These are phyloP conservation scores for Candida montana DNA, from an alignment of 805 yeast species.

Conservation along the genomic window DNA sequence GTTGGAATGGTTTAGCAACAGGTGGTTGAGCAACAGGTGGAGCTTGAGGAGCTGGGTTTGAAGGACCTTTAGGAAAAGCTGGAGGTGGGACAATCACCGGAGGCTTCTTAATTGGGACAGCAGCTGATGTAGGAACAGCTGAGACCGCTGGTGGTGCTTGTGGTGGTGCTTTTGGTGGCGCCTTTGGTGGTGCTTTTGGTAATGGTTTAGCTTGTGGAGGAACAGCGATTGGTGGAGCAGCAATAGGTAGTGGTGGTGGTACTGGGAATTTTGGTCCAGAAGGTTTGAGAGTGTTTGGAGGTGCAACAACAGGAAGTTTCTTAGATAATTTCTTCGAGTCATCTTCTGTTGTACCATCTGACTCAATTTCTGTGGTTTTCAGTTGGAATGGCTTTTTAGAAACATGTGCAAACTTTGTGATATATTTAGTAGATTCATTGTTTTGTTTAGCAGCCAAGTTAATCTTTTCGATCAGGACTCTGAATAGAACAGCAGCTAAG, in stretches of 20 bases:
- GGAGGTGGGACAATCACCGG: background rate
- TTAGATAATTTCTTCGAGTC: no score
- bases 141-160: background rate
- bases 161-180: background rate
- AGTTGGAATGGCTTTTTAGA: constrained; percentile 14
- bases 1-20: constrained; percentile 1
- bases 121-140: background rate
- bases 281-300: constrained; percentile 1
- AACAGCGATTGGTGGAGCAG: background rate
- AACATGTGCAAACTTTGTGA: constrained; percentile 14
- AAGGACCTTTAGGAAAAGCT: background rate
- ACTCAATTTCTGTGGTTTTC: constrained; percentile 4
- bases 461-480: constrained; percentile 12
- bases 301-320: background rate
- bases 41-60: background rate
- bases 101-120: background rate
- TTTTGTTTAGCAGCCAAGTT: constrained; percentile 10
- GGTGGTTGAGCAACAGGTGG: background rate
- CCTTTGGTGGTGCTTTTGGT: background rate
- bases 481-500: constrained; percentile 13
- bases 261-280: background rate
- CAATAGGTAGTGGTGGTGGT: no score
- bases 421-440: constrained; percentile 3
- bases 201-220: background rate
- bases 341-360: no score